Evolutionary conservation across 2,329 filamentous ascomycete genomes (phyloP), one percentile per base, ranked within the genome.

Genomic region (Aaosphaeria pasadenensis): DNA sequence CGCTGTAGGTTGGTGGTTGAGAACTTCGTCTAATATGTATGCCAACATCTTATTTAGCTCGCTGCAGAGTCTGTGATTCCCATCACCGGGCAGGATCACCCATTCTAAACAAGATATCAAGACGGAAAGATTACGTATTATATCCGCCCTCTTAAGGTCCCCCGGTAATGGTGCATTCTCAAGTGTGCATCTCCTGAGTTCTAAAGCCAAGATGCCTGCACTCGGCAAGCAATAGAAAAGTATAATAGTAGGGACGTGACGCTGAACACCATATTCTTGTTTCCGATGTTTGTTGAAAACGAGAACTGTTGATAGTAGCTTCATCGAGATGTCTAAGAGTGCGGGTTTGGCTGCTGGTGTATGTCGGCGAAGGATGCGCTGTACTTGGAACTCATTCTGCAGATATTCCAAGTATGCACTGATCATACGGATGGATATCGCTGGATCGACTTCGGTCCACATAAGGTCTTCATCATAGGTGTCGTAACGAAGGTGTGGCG

Each of bases 41-140:
- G 63, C 59, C 5, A 69, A 56, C 64, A 69, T 67, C 44, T 70
- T 68, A 48, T 68, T 70, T 6, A 69, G 55, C 48, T 70, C 66
- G 38, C 49, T 60, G 47, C 66, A 70, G 11, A 70, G 59, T 44
- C 59, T 63, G 50, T 68, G 62, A 42, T 70, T 69, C 4, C 65
- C 66, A 41, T 69, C 65, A 13, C 62, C 60, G 3, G 65, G 65
- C 6, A 66, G 49, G 6, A 68, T 57, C 1, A 65, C 58, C 63
- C 64, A 68, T 30, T 70, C 66, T 5, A 70, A 50, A 38, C 62
- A 66, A 1, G 64, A 66, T 4, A 65, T 69, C 6, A 70, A 46
- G 2, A 70, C 64, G 1, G 66, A 69, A 11, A 70, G 55, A 31
- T 68, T 69, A 5, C 66, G 63, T 29, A 70, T 70, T 2, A 69